Base-by-base conservation (phyloP, 164 flowering plant species). In the Vitis labrusca region DNA sequence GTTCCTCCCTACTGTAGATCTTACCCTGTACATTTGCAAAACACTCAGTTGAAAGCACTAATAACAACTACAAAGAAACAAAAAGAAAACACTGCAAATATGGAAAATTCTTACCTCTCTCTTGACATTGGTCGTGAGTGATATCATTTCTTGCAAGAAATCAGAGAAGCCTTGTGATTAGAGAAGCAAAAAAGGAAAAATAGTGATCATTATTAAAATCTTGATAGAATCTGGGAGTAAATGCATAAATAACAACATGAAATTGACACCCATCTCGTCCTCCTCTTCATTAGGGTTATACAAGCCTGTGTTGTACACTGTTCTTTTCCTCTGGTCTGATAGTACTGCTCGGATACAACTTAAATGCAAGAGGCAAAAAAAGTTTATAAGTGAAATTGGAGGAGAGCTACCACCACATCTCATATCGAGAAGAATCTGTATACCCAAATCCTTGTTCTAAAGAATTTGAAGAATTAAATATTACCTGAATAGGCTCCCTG, bases 401-500 rank as follows among this genome's bases (percentile, higher is more conserved):
- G 6, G 4, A 32, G 44, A 32, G 44, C 44, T 32, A 32, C 4
- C 4, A 32, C 4, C 4, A 32, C 44, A 32, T 32, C 44, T 32
- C 6, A 32, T 32, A 32, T 32, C 44, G 44, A 32, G 44, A 32
- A 32, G 44, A 32, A 32, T 32, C 44, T 32, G 4, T 32, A 32
- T 6, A 6, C 44, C 44, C 44, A 32, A 32, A 32, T 32, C 44
- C 6, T 32, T 32, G 19, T 27, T 65, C 7, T 49, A 44, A 29
- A 32, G 48, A 55, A 48, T 57, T 10, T 23, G 7, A 12, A 29
- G 19, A 57, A 57, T 15, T 10, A 17, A 23, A 50, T 37, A 56
- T 27, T 64, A 89, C 98, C 97, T 74, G 91, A 83, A 81, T 91
- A 94, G 9, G 98, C 98, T 64, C 90, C 91, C 70, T 91, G 97